Evolutionary conservation across 495 filamentous ascomycete genomes (phyloP), one percentile per base, ranked within the genome.

Genomic region (Trichoderma virens): DNA sequence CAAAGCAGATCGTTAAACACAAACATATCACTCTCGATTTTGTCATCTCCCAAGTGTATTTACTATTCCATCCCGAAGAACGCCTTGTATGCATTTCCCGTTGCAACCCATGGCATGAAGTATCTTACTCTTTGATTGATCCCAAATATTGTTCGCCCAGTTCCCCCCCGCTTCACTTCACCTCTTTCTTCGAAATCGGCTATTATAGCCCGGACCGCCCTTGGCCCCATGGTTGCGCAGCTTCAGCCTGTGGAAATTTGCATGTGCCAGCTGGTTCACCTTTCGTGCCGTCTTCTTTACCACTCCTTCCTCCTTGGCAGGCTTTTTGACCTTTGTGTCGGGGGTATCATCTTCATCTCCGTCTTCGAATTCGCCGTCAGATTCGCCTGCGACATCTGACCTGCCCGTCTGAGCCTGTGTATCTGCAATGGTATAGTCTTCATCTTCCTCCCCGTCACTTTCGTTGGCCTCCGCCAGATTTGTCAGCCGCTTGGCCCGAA

Each of bases 201-300:
- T 80, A 35, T 76, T 77, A 65, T 78, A 70, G 39, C 69, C 77
- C 31, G 78, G 73, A n/a, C 80, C 79, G 6, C 79, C 81, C 65
- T 84, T 85, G 0, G 80, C 69, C 5, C 82, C 82, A 5, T 72
- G 72, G 69, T 88, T 90, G 69, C 80, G 82, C 67, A 96, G 85
- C 77, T 95, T 96, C 67, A 97, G 73, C 51, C 85, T 82, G 65
- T 89, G 84, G 73, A 91, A 97, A 69, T 97, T 97, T 27, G 89
- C 84, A 76, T 93, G 86, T 2, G 92, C 89, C 59, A 86, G 75
- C 5, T 88, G 86, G 63, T 85, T 89, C 59, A 92, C 78, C 75
- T 90, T 96, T 66, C 85, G 83, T 27, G 73, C 76, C 18, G 75
- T 75, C 67, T 83, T 85, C 71, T 86, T 86, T 27, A 86, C 80